Evolutionary conservation across 2,329 filamentous ascomycete species (phyloP).

Genomic region (Cyclaneusma minus): DNA sequence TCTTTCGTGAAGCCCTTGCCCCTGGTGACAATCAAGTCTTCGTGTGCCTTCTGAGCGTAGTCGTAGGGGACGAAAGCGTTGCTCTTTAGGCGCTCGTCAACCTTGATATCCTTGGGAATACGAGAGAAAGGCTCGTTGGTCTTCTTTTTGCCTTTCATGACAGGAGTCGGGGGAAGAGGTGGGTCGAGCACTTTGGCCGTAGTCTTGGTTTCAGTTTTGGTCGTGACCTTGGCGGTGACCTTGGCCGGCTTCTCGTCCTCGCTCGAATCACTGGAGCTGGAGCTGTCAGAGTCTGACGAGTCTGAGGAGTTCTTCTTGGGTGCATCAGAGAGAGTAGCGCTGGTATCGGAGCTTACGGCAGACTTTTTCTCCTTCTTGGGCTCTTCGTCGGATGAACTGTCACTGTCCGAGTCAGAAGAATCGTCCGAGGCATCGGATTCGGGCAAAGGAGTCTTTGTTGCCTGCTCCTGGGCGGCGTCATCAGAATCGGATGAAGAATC

Average conservation of each 20-base stretch:
- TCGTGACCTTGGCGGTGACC: neutral
- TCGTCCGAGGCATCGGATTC: conserved; percentile 22
- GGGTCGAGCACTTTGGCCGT: conserved; percentile 17
- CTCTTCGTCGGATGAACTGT: neutral
- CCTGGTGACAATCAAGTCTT: conserved; percentile 77
- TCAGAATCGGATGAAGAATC: conserved; percentile 22
- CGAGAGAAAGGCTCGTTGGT: conserved; percentile 61
- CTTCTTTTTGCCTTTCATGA: conserved; percentile 25
- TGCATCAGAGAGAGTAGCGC: conserved; percentile 14
- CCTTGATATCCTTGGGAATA: conserved; percentile 51
- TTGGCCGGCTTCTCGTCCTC: conserved; percentile 19
- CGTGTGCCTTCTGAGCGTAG: conserved; percentile 78
- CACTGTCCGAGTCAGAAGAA: conserved; percentile 13
- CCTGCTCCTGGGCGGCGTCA: conserved; percentile 16
- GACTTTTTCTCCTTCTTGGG: conserved; percentile 4
- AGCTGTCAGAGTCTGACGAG: conserved; percentile 11
- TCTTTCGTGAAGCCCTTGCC: conserved; percentile 99
- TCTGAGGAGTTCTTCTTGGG: no score
- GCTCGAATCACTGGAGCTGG: conserved; percentile 17
- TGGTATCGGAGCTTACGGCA: conserved; percentile 13
- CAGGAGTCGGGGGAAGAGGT: conserved; percentile 19
- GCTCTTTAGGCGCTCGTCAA: conserved; percentile 54
- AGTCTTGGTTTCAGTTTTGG: conserved; percentile 26
- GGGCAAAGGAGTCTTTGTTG: conserved; percentile 25
- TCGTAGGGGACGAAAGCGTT: conserved; percentile 74